A percentile compares a stretch with the other conserved stretches of the same genome.
Evolutionary conservation across 2,329 filamentous ascomycete genomes (phyloP).

Genomic region (Botrytis squamosa): DNA sequence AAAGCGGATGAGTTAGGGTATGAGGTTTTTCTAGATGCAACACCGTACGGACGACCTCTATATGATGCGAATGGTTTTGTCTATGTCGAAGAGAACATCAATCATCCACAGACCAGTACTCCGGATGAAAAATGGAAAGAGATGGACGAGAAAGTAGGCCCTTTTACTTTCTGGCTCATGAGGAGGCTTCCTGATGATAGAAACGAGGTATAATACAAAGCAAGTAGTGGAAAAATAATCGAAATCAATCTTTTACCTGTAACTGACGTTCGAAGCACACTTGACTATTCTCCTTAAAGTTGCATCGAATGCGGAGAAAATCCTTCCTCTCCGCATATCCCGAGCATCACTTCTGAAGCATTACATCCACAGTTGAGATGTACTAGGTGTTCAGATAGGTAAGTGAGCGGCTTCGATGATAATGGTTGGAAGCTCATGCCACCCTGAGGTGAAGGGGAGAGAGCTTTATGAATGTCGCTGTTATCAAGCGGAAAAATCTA

Average conservation of each 20-base stretch:
- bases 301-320: not conserved
- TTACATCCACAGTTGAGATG: not conserved
- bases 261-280: not conserved
- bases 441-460: not conserved
- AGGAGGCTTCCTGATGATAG: conserved; percentile 6
- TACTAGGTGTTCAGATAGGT: not conserved
- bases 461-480: not conserved
- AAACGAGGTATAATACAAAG: not conserved
- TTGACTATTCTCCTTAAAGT: not conserved
- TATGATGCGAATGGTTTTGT: conserved; percentile 21
- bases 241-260: not conserved
- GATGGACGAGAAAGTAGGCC: conserved; percentile 19
- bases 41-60: conserved; percentile 11
- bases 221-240: not conserved
- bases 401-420: not conserved
- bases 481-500: not conserved
- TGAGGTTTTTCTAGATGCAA: conserved; percentile 20
- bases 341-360: not conserved
- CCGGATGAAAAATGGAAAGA: conserved; percentile 23
- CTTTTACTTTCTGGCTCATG: conserved; percentile 23
- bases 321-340: not conserved
- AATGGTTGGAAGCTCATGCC: not conserved
- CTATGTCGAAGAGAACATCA: conserved; percentile 17
- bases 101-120: conserved; percentile 14
- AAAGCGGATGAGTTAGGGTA: conserved; percentile 15